Conservation (phyloP, 1,284 basidiomycete genomes). For the Austroboletus niveus region DNA sequence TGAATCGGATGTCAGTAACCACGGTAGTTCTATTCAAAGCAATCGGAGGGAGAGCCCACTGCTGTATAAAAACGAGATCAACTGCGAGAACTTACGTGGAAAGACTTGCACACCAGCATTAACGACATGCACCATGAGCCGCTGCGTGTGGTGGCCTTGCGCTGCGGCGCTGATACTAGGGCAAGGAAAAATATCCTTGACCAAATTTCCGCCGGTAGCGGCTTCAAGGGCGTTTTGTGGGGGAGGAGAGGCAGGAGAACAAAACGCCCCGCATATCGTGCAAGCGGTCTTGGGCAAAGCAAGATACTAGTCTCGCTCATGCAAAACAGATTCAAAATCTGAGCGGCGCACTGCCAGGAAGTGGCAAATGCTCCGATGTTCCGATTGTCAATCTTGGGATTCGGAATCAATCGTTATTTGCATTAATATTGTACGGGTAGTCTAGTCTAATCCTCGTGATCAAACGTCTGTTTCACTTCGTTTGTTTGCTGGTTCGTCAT, state of each 20-base stretch:
- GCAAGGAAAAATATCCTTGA: constrained; percentile 55
- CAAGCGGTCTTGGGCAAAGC: constrained; percentile 51
- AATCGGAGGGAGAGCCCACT: no score
- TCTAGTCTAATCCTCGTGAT: no score
- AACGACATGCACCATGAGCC: constrained; percentile 39
- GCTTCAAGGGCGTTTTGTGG: constrained; percentile 43
- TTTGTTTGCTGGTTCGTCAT: constrained; percentile 25
- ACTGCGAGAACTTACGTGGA: constrained; percentile 54
- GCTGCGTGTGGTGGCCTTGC: constrained; percentile 12
- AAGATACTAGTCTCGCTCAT: constrained; percentile 34
- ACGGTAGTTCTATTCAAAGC: not conserved
- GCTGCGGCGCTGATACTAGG: constrained; percentile 30
- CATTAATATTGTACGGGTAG: no score
- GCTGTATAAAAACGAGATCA: constrained; percentile 5
- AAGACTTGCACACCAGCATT: constrained; percentile 65
- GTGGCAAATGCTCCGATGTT: not conserved
- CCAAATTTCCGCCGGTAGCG: constrained; percentile 75
- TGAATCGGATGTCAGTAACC: constrained; percentile 15
- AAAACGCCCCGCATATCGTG: constrained; percentile 52
- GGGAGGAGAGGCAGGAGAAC: constrained; percentile 69
- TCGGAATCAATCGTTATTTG: no score
- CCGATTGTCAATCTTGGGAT: no score
- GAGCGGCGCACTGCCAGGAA: not conserved
- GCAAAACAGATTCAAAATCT: not conserved
- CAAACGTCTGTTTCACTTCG: constrained; percentile 29